A percentile compares a stretch with the other conserved stretches of the same genome.
Conservation (phyloP, 1,284 basidiomycete species). For the Trichosporon coremiiforme region DNA sequence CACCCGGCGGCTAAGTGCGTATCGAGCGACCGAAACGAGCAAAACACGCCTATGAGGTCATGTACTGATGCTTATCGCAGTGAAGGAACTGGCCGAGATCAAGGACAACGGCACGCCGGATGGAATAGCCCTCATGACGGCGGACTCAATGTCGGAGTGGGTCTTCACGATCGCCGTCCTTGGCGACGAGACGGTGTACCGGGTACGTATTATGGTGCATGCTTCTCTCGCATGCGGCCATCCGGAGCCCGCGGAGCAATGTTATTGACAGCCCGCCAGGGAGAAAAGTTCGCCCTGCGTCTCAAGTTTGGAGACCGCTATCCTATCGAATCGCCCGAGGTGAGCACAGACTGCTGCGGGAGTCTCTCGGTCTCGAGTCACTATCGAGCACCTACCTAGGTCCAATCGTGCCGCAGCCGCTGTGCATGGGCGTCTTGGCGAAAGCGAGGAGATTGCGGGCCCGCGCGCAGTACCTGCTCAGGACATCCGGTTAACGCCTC, state of each 20-base stretch:
- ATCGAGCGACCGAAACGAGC: background rate
- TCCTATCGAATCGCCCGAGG: slow-evolving; percentile 55
- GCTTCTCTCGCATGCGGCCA: background rate
- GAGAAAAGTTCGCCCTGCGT: slow-evolving; percentile 50
- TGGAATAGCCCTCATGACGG: slow-evolving; percentile 46
- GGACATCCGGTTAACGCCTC: background rate
- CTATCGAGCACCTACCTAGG: slow-evolving; percentile 3
- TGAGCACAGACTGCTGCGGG: slow-evolving; percentile 26
- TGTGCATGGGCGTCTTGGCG: background rate
- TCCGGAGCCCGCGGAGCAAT: background rate
- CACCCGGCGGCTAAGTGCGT: slow-evolving; percentile 30
- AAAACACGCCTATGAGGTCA: slow-evolving; percentile 1
- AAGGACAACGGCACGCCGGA: slow-evolving; percentile 48
- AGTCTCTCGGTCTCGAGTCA: background rate
- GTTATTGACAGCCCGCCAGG: slow-evolving; percentile 34
- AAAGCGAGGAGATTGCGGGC: background rate
- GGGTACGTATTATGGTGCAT: slow-evolving; percentile 28
- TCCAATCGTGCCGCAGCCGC: background rate
- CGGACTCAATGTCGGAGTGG: slow-evolving; percentile 49
- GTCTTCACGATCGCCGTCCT: slow-evolving; percentile 47
- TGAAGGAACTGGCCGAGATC: slow-evolving; percentile 55
- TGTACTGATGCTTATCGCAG: slow-evolving; percentile 31
- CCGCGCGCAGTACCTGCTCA: background rate
- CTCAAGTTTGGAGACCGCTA: slow-evolving; percentile 51
- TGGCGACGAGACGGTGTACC: slow-evolving; percentile 53